These are phyloP conservation scores for Cichorium intybus DNA, from an alignment of 140 eudicot genomes.

Conservation along the genomic window DNA sequence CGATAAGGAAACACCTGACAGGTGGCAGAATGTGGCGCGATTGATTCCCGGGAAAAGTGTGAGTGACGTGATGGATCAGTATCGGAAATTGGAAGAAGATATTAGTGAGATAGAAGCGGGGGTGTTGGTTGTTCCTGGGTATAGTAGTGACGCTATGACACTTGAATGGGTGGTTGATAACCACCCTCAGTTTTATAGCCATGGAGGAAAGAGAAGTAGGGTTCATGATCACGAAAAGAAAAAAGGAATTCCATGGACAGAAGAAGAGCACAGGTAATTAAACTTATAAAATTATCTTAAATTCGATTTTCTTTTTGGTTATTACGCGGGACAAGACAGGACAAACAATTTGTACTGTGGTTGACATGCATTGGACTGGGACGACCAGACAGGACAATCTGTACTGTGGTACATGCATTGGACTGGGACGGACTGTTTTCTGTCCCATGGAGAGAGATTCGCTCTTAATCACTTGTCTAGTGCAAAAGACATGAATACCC, in stretches of 20 bases:
- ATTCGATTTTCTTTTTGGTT: neutral
- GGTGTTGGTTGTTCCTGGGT: constrained; percentile 50
- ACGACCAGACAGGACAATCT: neutral
- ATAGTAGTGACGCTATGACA: constrained; percentile 31
- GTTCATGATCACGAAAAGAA: constrained; percentile 72
- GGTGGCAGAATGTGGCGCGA: constrained; percentile 84
- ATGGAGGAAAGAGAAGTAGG: constrained; percentile 40
- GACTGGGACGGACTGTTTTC: neutral
- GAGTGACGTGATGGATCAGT: constrained; percentile 69
- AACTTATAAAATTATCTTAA: neutral
- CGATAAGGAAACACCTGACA: constrained; percentile 78
- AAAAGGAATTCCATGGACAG: constrained; percentile 92
- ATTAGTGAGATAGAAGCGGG: constrained; percentile 85
- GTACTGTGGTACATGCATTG: neutral
- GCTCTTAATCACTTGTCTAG: neutral
- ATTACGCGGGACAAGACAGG: neutral
- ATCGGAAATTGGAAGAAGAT: constrained; percentile 65
- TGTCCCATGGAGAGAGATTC: too few relatives aligned
- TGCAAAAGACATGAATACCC: neutral
- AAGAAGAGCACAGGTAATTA: constrained; percentile 84
- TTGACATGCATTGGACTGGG: neutral
- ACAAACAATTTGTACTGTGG: neutral
- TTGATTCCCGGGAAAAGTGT: constrained; percentile 74
- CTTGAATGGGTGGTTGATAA: constrained; percentile 52
- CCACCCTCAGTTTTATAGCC: constrained; percentile 45